A percentile compares a stretch with the other conserved stretches of the same genome.
Conservation (phyloP, 371 early-diverging fungal species). For the Mucor racemosus region DNA sequence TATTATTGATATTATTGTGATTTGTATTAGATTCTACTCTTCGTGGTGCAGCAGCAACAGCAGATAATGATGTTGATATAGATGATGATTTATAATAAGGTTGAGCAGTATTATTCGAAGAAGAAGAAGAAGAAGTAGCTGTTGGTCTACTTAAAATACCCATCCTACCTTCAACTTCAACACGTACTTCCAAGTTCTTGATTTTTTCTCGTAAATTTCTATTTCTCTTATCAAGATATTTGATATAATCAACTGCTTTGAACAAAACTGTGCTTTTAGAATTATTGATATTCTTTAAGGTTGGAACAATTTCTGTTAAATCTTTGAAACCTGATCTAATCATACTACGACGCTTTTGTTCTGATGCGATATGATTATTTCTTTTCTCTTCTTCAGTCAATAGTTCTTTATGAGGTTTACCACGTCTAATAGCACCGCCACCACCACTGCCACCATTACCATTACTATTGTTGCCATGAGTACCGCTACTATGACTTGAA, state of each 20-base stretch:
- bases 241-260: constrained; percentile 56
- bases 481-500: not conserved
- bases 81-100: not conserved
- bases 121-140: not conserved
- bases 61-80: not conserved
- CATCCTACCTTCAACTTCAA: constrained; percentile 41
- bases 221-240: constrained; percentile 54
- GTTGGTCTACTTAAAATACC: constrained; percentile 15
- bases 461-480: not conserved
- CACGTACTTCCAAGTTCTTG: constrained; percentile 53
- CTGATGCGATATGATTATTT: constrained; percentile 88
- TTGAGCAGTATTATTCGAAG: not conserved
- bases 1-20: not conserved
- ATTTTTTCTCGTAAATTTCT: constrained; percentile 59
- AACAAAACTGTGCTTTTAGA: constrained; percentile 57
- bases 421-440: constrained; percentile 31
- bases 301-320: constrained; percentile 80
- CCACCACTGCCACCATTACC: constrained; percentile 9
- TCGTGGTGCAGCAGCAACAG: not conserved
- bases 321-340: constrained; percentile 83
- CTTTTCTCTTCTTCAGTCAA: constrained; percentile 86
- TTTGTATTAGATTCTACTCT: constrained; percentile 8
- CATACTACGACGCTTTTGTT: constrained; percentile 85
- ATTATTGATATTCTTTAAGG: constrained; percentile 59
- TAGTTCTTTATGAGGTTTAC: constrained; percentile 62